Evolutionary conservation across 2,329 filamentous ascomycete genomes (phyloP), one percentile per base, ranked within the genome.

Genomic region (Penicillium decumbens): DNA sequence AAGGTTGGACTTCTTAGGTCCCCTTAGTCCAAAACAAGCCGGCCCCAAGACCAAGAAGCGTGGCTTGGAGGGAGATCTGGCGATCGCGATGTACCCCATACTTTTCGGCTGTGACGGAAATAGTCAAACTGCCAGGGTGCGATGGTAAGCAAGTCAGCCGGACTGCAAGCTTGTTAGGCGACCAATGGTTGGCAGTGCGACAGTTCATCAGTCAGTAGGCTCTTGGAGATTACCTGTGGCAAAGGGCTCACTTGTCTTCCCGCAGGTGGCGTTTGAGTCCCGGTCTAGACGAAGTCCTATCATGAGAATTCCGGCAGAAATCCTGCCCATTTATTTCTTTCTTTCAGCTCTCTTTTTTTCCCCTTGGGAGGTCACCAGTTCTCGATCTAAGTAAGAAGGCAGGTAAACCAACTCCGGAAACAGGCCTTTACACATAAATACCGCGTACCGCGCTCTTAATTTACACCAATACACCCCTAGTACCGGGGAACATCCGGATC

Each of bases 101-200:
- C 28, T 18, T 38, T 9, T 27, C 27, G 52, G 57, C 64, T 58
- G 62, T 65, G 63, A 59, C 64, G 56, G 61, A 65, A 64, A 51
- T 58, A 67, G 62, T 51, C 59, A 10, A 28, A 9, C 8, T 54
- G 56, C 57, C 57, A 48, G 51, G 53, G 53, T 55, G 28, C 30
- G 20, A 37, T 53, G 48, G 20, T 18, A 9, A 37, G 33, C 12
- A 38, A 63, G 64, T 66, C 64, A 66, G 58, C 61, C 62, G 63
- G 63, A 53, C 59, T 46, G 43, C 45, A 43, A 53, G 27, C 27
- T 32, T 27, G 30, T 42, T 53, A 35, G 49, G 49, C 47, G 46
- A 46, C 56, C 59, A 62, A 61, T 59, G 29, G 32, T 42, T 38
- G 38, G 23, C 29, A 43, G 38, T 59, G 51, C 49, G 57, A 61